Evolutionary conservation across 257 asterid species (phyloP).

Genomic region (Solanum habrochaites): DNA sequence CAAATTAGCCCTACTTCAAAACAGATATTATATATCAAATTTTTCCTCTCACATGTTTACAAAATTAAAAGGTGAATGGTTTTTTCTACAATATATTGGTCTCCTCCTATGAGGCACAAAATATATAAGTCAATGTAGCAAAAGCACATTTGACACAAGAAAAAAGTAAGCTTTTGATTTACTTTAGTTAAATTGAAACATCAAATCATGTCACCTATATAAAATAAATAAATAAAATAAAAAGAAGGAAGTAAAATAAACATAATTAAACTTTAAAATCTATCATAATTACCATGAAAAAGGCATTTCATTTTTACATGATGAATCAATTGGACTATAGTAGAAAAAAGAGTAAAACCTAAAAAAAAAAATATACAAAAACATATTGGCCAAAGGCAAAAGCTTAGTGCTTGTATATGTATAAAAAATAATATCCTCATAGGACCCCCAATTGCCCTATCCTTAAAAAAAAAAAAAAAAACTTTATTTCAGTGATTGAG

Average conservation of each 20-base stretch:
- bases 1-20: too few relatives aligned
- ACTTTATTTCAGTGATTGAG: slow-evolving; percentile 46
- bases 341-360: slow-evolving; percentile 12
- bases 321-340: background rate
- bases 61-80: too few relatives aligned
- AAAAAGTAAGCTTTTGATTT: background rate
- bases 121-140: background rate
- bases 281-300: background rate
- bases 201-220: slow-evolving; percentile 2
- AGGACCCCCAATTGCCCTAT: slow-evolving; percentile 21
- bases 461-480: background rate
- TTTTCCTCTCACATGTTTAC: too few relatives aligned
- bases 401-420: background rate
- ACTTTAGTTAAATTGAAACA: slow-evolving; percentile 4
- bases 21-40: too few relatives aligned
- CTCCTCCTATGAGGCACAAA: slow-evolving; percentile 6
- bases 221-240: too few relatives aligned
- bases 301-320: background rate
- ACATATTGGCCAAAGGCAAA: background rate
- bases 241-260: background rate
- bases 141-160: background rate
- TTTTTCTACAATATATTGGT: background rate
- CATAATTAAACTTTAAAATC: background rate
- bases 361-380: background rate
- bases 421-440: slow-evolving; percentile 13